Percentiles rank a stretch among this genome's conserved stretches.
Conservation (phyloP, 345 rosid species). For the Bruguiera gymnorhiza region DNA sequence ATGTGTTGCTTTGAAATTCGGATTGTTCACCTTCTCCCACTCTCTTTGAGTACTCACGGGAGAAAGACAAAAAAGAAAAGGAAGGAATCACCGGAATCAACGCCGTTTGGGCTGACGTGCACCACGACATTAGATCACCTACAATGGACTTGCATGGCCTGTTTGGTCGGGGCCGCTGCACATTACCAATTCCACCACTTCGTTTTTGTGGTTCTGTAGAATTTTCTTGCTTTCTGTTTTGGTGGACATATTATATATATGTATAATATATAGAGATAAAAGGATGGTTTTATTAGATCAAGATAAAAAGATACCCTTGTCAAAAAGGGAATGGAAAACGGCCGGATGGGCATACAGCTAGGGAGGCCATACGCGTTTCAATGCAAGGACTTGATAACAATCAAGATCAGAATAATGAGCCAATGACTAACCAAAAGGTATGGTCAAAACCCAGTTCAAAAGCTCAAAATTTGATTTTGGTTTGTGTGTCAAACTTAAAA, state of each 20-base stretch:
- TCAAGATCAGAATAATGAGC: conserved; percentile 8
- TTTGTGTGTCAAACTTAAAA: not conserved
- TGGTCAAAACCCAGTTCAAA: not conserved
- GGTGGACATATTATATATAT: not conserved
- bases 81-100: conserved; percentile 67
- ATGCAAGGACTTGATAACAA: not conserved
- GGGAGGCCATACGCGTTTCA: too few species aligned
- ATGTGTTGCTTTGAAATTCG: conserved; percentile 49
- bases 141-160: not conserved
- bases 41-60: conserved; percentile 10
- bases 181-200: too few species aligned
- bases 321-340: not conserved
- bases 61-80: conserved; percentile 39
- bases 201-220: conserved; percentile 1
- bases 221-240: conserved; percentile 12
- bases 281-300: not conserved
- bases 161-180: not conserved
- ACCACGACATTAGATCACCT: conserved; percentile 11
- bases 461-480: not conserved
- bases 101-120: conserved; percentile 64
- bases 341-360: too few species aligned
- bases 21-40: conserved; percentile 39
- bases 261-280: too few species aligned
- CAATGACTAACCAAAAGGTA: not conserved
- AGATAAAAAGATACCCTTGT: not conserved